phyloP scores from a whole-genome alignment of 2,329 filamentous ascomycete genomes.

The Diplodia sapinea region DNA sequence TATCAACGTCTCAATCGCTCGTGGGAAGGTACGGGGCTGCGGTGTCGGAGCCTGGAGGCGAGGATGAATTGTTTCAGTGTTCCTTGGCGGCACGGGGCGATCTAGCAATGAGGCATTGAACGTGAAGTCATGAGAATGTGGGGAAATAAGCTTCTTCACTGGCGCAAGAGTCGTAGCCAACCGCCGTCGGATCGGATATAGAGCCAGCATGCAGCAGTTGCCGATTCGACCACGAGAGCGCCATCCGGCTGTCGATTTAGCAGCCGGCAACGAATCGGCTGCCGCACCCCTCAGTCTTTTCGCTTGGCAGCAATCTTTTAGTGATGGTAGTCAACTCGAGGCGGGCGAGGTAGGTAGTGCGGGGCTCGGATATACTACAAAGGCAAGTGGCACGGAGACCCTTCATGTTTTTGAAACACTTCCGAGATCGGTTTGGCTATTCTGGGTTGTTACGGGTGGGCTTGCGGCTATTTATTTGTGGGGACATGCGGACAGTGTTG shows the following conservation, averaged over 20 bases:
- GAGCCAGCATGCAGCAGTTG: not conserved
- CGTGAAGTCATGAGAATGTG: not conserved
- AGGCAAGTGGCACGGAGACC: conserved; percentile 3
- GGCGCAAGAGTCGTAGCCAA: not conserved
- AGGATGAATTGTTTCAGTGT: not conserved
- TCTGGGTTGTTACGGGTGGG: not conserved
- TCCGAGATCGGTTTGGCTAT: conserved; percentile 14
- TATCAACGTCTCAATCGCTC: too few species aligned
- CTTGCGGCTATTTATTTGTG: conserved; percentile 9
- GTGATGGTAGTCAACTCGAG: not conserved
- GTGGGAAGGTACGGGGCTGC: not conserved
- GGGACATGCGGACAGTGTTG: not conserved
- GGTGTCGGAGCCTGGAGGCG: not conserved
- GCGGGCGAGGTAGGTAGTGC: conserved; percentile 20
- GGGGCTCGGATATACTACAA: conserved; percentile 8
- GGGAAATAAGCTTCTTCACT: conserved; percentile 13
- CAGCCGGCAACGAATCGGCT: not conserved
- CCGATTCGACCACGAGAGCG: not conserved
- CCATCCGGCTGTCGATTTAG: conserved; percentile 15
- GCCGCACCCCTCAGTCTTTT: not conserved
- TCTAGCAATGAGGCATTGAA: not conserved
- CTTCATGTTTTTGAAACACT: not conserved
- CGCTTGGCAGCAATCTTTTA: not conserved
- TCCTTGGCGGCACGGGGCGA: not conserved
- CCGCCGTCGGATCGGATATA: conserved; percentile 20